Evolutionary conservation across 768 basidiomycete genomes (phyloP), one percentile per base, ranked within the genome.

Genomic region (Terana coerulea): DNA sequence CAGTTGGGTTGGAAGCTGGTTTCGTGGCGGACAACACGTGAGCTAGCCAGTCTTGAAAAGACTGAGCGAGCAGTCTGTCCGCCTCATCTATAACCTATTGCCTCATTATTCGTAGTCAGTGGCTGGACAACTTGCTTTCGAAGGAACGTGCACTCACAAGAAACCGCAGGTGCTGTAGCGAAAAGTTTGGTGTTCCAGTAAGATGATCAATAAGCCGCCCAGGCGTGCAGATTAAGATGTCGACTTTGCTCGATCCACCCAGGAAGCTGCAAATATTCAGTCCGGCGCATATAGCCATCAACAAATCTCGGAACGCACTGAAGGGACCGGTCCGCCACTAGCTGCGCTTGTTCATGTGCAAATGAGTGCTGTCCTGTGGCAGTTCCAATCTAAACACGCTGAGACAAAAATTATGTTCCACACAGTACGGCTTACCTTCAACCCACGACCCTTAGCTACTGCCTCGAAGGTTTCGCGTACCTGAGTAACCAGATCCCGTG

Each of bases 11-110:
- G 51, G 26, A 42, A 14, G 45, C 37, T 65, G 76, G 73, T 31
- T 70, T 78, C 9, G 83, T 88, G 6, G 91, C 91, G n/a, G 78
- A 70, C 7, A 97, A 72, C 3, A 98, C 88, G 61, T 84, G 84
- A 5, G 80, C 78, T 2, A 98, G 73, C 95, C 95, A 99, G 64
- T 92, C 90, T 67, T 98, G 94, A 70, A 97, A 98, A 1, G 91
- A 92, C 65, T 98, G 94, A 9, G 89, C 87, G 8, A 99, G 76
- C 0, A 99, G 76, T n/a, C 94, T 81, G 64, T 99, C 97, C 0
- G 97, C 97, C 70, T 99, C 97, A 66, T 99, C 97, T 50, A 99
- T 91, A 25, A 98, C 85, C 93, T 95, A 52, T 9, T n/a, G n/a
- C n/a, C n/a, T n/a, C n/a, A n/a, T n/a, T n/a, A 34, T 50, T 34